A percentile compares a stretch with the other conserved stretches of the same genome.
Evolutionary conservation across 2,329 filamentous ascomycete species (phyloP).

Genomic region (Diaporthe citri): DNA sequence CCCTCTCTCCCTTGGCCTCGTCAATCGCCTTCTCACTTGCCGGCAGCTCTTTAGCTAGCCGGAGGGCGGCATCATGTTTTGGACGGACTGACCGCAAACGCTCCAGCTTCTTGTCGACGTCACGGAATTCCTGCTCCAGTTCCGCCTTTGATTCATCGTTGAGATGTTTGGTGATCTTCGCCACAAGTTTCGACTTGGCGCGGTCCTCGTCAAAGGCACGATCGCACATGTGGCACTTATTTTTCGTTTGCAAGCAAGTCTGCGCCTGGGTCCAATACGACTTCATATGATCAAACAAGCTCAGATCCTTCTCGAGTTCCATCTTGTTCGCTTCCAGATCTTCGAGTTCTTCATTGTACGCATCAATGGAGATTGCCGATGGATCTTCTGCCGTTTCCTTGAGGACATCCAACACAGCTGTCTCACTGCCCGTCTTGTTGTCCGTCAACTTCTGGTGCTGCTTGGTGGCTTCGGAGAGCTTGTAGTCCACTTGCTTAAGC

Average conservation of each 20-base stretch:
- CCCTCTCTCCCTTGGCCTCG: conserved; percentile 68
- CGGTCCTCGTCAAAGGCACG: conserved; percentile 72
- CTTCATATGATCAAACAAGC: conserved; percentile 76
- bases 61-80: conserved; percentile 80
- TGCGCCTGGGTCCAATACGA: conserved; percentile 80
- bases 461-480: conserved; percentile 74
- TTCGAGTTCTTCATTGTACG: conserved; percentile 65
- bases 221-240: conserved; percentile 82
- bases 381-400: conserved; percentile 55
- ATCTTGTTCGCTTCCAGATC: conserved; percentile 67
- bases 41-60: conserved; percentile 79
- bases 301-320: conserved; percentile 75
- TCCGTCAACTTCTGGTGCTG: conserved; percentile 73
- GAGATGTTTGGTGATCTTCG: conserved; percentile 74
- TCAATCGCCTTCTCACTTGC: conserved; percentile 72
- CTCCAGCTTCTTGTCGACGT: conserved; percentile 58
- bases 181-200: conserved; percentile 70
- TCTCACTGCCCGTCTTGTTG: conserved; percentile 73
- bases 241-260: conserved; percentile 73
- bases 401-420: conserved; percentile 65
- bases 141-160: conserved; percentile 73
- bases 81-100: conserved; percentile 72
- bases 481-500: conserved; percentile 81
- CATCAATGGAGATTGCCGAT: conserved; percentile 59
- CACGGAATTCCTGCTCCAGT: conserved; percentile 49